These are phyloP conservation scores for Tylopilus sp. DNA, from an alignment of 768 basidiomycete genomes.

Conservation along the genomic window DNA sequence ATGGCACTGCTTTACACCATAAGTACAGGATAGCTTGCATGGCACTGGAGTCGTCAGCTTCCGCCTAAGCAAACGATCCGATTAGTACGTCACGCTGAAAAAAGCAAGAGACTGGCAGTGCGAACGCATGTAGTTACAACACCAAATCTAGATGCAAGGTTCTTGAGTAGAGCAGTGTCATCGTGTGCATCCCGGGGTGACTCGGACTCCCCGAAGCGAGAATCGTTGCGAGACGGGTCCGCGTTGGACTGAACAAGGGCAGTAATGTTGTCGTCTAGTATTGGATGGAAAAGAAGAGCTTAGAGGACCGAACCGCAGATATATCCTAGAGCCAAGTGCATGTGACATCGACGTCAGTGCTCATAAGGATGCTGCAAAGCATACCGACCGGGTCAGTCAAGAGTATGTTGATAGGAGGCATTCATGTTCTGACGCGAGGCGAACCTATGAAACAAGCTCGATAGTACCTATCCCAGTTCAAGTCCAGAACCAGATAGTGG, in stretches of 20 bases:
- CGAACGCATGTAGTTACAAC: constrained; percentile 39
- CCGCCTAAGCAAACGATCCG: constrained; percentile 26
- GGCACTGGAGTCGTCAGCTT: constrained; percentile 43
- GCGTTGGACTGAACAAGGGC: constrained; percentile 42
- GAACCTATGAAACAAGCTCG: neutral
- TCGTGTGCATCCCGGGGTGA: constrained; percentile 39
- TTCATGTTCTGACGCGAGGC: constrained; percentile 1
- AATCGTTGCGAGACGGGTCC: constrained; percentile 34
- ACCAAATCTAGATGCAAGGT: constrained; percentile 41
- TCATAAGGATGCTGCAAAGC: neutral
- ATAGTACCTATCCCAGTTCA: neutral
- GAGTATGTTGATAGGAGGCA: constrained; percentile 12
- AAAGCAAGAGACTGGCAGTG: neutral
- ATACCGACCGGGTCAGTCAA: constrained; percentile 22
- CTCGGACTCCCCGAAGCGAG: constrained; percentile 2
- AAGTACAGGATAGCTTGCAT: constrained; percentile 41
- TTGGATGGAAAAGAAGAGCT: constrained; percentile 44
- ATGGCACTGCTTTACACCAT: constrained; percentile 48
- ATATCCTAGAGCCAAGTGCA: constrained; percentile 38
- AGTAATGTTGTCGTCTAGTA: constrained; percentile 38
- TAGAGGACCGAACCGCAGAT: constrained; percentile 53
- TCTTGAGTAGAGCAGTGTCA: constrained; percentile 39
- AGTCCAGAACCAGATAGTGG: neutral
- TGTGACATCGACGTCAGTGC: neutral
- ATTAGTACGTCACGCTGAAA: neutral